Evolutionary conservation across 2,329 filamentous ascomycete species (phyloP), one percentile per base, ranked within the genome.

Genomic region (Fusarium verticillioides): DNA sequence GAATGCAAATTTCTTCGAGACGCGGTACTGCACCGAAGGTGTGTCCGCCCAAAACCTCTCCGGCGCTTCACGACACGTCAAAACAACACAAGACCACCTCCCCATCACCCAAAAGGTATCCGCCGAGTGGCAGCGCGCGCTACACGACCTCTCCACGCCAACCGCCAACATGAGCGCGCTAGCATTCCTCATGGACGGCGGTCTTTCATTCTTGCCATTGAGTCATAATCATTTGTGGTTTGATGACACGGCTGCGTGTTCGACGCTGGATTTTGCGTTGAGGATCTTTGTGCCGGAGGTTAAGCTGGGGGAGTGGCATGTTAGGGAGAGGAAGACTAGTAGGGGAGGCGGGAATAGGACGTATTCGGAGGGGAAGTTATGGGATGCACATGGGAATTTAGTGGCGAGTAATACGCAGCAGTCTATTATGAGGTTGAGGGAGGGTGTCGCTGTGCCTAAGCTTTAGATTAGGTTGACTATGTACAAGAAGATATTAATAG

Each of bases 371-470:
- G 78, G 75, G 0, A 81, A 83, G 63, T 47, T 88, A 7, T 88
- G 82, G 81, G 82, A 87, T 75, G 78, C 80, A 60, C 62, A 81
- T 40, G 85, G 86, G 0, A 82, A 78, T 44, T 72, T 87, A 71
- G 78, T 88, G 2, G 86, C 85, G 19, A 81, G 75, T 47, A 86
- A 87, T 83, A 86, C 82, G 15, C 86, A 88, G 79, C 85, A 87
- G 79, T 81, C 77, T 11, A 83, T 83, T 39, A 60, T 83, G 72
- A 60, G 82, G 15, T 37, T 75, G 18, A 67, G 40, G 8, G 60
- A 72, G 28, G 75, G 39, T 0, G 50, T 58, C 26, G 36, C 15
- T 19, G n/a, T 23, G 9, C 36, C 75, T 0, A 77, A 75, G 32
- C 42, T 77, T 2, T 69, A 32, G 66, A 21, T 0, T 28, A 13